These are phyloP conservation scores for Acer saccharum DNA, from an alignment of 345 rosid genomes.

Conservation along the genomic window DNA sequence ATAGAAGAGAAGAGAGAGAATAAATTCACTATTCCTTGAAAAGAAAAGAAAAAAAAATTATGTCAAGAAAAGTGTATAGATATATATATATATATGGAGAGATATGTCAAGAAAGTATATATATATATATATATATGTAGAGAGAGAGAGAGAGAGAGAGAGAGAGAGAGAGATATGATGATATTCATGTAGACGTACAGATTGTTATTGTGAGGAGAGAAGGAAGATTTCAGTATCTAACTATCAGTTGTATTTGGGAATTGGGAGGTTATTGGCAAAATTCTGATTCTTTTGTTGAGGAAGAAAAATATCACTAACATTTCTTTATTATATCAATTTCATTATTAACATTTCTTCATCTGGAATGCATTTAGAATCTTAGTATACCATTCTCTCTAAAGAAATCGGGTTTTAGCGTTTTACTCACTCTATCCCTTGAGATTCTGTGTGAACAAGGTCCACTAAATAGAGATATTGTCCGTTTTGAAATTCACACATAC, in stretches of 20 bases:
- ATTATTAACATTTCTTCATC: background rate
- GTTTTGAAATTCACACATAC: too few relatives aligned
- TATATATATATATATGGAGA: background rate
- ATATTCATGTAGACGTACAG: background rate
- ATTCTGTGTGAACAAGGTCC: background rate
- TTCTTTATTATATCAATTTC: background rate
- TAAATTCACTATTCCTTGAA: background rate
- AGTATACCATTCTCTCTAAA: too few relatives aligned
- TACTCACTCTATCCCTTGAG: conserved; percentile 9
- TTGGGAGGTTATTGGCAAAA: conserved; percentile 4
- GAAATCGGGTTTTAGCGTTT: conserved; percentile 12
- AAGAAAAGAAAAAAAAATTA: background rate
- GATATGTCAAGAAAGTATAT: background rate
- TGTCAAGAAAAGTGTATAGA: background rate
- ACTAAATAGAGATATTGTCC: too few relatives aligned
- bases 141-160: background rate
- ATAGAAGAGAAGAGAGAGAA: conserved; percentile 10
- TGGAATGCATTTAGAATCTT: conserved; percentile 10
- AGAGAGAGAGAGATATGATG: background rate
- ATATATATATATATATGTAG: too few relatives aligned
- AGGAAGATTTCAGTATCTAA: background rate
- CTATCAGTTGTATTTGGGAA: background rate
- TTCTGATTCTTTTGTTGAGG: background rate
- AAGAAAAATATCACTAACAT: background rate
- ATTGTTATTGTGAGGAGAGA: background rate